These are phyloP conservation scores for Mrakia blollopis DNA, from an alignment of 768 basidiomycete species.

Conservation along the genomic window DNA sequence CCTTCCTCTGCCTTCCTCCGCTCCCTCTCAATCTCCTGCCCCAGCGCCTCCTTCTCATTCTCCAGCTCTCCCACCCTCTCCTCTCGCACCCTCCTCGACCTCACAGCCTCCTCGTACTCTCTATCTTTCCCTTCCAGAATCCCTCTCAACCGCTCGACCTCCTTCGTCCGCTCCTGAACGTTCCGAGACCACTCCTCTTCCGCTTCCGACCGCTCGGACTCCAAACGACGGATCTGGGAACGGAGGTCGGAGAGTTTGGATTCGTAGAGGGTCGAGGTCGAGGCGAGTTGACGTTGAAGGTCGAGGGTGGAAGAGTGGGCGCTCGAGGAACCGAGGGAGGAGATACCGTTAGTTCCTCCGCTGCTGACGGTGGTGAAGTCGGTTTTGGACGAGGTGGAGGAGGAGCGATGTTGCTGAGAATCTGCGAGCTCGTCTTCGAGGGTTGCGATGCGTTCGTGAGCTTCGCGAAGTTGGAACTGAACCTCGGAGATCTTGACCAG, in stretches of 20 bases:
- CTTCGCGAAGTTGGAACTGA: constrained; percentile 78
- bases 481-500: constrained; percentile 76
- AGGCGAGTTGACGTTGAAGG: constrained; percentile 59
- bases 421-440: constrained; percentile 49
- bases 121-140: constrained; percentile 58
- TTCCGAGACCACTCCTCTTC: constrained; percentile 88
- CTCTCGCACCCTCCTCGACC: constrained; percentile 50
- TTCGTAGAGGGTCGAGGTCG: constrained; percentile 72
- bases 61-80: constrained; percentile 54
- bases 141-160: constrained; percentile 66
- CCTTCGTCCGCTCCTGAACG: constrained; percentile 68
- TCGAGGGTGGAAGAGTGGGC: constrained; percentile 35
- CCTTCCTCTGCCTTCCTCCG: constrained; percentile 44
- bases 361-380: neutral
- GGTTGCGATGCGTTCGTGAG: constrained; percentile 63
- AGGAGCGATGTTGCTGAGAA: neutral
- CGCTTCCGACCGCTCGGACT: constrained; percentile 77
- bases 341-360: neutral
- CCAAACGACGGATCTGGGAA: constrained; percentile 57
- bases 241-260: constrained; percentile 66
- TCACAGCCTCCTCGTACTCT: constrained; percentile 56
- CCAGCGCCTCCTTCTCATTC: constrained; percentile 53
- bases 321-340: neutral
- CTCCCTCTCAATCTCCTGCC: constrained; percentile 44
- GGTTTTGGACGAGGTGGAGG: neutral